Evolutionary conservation across 228 moss, liverwort and hornwort genomes (phyloP).

Genomic region (Sphagnum fallax): DNA sequence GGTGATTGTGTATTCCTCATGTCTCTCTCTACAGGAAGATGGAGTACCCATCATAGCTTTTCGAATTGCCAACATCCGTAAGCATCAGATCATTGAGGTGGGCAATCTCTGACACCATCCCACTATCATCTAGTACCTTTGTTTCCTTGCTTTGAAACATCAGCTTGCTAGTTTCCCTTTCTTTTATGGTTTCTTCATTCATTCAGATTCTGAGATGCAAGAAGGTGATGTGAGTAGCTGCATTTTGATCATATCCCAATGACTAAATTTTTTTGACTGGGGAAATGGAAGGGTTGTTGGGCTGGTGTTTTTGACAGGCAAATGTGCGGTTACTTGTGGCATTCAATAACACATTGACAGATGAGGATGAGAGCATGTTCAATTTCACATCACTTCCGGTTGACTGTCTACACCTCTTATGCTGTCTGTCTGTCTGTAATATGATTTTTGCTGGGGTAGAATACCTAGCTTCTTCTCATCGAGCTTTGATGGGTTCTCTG

Average conservation of each 20-base stretch:
- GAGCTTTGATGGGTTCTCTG: too few relatives aligned
- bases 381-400: conserved; percentile 79
- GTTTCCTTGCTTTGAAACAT: too few relatives aligned
- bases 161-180: too few relatives aligned
- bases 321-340: conserved; percentile 75
- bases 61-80: conserved; percentile 88
- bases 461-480: too few relatives aligned
- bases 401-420: too few relatives aligned
- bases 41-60: conserved; percentile 70
- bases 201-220: too few relatives aligned
- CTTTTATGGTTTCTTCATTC: too few relatives aligned
- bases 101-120: background rate
- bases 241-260: too few relatives aligned
- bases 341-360: conserved; percentile 64
- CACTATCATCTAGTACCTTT: too few relatives aligned
- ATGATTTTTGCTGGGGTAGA: background rate
- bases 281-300: background rate
- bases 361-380: conserved; percentile 71
- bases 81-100: conserved; percentile 91
- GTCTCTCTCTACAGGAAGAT: conserved; percentile 39
- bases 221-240: too few relatives aligned
- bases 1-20: too few relatives aligned
- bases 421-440: background rate
- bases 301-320: conserved; percentile 21
- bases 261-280: background rate